Percentiles rank a stretch among this genome's conserved stretches.
Evolutionary conservation across 163 green algal species (phyloP).

Genomic region (Scenedesmus sp.): DNA sequence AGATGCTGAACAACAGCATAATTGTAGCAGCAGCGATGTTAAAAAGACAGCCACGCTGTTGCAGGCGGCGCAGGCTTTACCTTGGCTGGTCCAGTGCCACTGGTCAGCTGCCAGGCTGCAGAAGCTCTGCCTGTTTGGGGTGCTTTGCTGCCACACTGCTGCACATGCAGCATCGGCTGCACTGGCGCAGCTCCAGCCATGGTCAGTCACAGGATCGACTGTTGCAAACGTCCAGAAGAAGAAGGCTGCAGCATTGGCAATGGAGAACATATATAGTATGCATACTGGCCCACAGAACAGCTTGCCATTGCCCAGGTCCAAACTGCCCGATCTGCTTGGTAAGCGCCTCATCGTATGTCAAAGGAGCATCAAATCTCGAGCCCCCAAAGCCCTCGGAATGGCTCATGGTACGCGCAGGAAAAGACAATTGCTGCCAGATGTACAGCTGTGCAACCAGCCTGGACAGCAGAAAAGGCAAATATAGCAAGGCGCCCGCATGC

Average conservation of each 20-base stretch:
- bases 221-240: slow-evolving; percentile 1
- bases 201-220: background rate
- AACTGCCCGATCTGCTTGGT: slow-evolving; percentile 15
- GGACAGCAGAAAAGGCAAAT: no score
- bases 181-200: background rate
- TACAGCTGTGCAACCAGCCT: no score
- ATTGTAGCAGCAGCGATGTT: background rate
- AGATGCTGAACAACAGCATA: background rate
- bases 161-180: background rate
- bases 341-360: slow-evolving; percentile 36
- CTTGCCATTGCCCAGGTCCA: background rate
- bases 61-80: background rate
- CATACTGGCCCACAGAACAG: background rate
- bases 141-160: background rate
- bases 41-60: no score
- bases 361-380: no score
- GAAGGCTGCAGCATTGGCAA: slow-evolving; percentile 5
- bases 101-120: background rate
- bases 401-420: no score
- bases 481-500: no score
- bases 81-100: slow-evolving; percentile 19
- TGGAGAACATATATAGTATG: background rate
- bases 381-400: no score
- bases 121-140: background rate
- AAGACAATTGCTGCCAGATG: no score